Conservation (phyloP, 176 grass and related monocot genomes). For the Panicum miliaceum region DNA sequence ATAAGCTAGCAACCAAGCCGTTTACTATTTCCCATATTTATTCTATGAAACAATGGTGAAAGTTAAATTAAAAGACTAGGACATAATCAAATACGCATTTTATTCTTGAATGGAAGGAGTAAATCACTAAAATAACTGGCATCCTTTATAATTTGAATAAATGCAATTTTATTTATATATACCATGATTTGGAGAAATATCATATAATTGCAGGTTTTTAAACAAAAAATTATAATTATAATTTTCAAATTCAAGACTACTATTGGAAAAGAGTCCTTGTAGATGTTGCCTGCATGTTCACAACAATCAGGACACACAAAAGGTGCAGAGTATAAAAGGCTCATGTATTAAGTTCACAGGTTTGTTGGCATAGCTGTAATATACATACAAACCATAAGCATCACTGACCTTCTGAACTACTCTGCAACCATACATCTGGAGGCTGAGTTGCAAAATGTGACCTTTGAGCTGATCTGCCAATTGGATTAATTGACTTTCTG, state of each 20-base stretch:
- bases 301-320: not conserved
- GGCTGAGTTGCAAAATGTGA: slow-evolving; percentile 84
- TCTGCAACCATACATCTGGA: slow-evolving; percentile 99
- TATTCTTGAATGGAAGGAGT: not conserved
- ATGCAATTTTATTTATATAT: not conserved
- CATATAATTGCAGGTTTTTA: not conserved
- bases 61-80: not conserved
- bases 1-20: not conserved
- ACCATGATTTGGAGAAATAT: not conserved
- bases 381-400: slow-evolving; percentile 28
- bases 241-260: not conserved
- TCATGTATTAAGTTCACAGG: not conserved
- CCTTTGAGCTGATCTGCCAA: slow-evolving; percentile 77
- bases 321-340: not conserved
- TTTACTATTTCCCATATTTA: not conserved
- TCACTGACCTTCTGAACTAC: slow-evolving; percentile 93
- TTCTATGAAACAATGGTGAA: not conserved
- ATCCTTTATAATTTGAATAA: not conserved
- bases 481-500: slow-evolving; percentile 72
- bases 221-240: not conserved
- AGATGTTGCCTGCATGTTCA: not conserved
- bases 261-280: not conserved
- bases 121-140: not conserved
- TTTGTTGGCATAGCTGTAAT: not conserved
- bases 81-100: not conserved